Base-by-base conservation (phyloP, 306 rosid species). In the Ochetophila trinervis region DNA sequence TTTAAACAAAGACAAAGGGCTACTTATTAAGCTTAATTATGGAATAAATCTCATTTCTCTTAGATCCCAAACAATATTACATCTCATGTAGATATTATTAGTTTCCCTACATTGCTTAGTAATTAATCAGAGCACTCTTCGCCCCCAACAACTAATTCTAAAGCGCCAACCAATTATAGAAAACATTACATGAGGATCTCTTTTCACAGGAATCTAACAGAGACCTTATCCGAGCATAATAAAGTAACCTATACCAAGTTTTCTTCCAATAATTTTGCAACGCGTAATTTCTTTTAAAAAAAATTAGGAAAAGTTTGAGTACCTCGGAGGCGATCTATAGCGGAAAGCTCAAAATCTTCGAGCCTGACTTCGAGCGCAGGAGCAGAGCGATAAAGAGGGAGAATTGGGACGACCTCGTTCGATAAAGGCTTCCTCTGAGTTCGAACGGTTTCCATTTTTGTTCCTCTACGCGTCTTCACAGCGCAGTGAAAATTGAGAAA, bases 281-380 rank as follows among this genome's bases (percentile, higher is more conserved):
- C 5, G 2, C 19, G 17, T 17, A 50, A 17, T 17, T 7, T 17
- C 0, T 15, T 48, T 0, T 34, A 3, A 51, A 34, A 4, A 61
- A 37, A 57, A 2, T 0, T 5, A 42, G 60, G 27, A 56, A 35
- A 30, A 53, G 49, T 6, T 64, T 10, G 52, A 13, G 34, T 52
- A 87, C 99, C 99, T 78, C 90, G 88, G 75, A 93, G 94, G 74
- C 96, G 99, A 69, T 93, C 97, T 58, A 90, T 71, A 77, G 99
- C 99, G 67, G 78, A 90, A 53, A 84, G 88, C 83, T 90, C 94
- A 53, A 93, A 93, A 53, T 90, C 94, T 73, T 93, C 96, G 52
- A 93, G 97, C 45, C 90, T 71, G 67, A 90, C 96, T 71, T 93
- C 97, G 22, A 93, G 91, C 1, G 74, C 21, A 0, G 99, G 99